A percentile compares a stretch with the other conserved stretches of the same genome.
Evolutionary conservation across 441 rosid genomes (phyloP).

Genomic region (Lepidium campestre): DNA sequence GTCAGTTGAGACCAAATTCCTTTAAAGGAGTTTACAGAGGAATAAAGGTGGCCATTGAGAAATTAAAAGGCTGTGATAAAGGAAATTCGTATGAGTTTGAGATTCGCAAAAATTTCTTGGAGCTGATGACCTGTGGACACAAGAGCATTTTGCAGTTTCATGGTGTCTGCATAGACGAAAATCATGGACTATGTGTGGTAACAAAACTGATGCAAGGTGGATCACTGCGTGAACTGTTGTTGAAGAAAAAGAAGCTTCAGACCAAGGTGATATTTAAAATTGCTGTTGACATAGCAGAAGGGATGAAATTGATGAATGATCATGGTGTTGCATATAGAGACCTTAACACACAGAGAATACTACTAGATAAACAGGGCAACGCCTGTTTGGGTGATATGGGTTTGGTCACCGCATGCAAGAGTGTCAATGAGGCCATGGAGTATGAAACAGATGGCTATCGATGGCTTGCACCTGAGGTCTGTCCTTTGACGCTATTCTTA

Average conservation of each 20-base stretch:
- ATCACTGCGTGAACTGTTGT: constrained; percentile 60
- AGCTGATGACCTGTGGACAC: constrained; percentile 89
- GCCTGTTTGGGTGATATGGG: constrained; percentile 92
- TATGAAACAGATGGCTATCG: constrained; percentile 97
- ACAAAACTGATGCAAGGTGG: constrained; percentile 92
- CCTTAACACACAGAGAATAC: constrained; percentile 76
- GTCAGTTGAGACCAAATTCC: constrained; percentile 56
- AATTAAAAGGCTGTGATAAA: constrained; percentile 90
- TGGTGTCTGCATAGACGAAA: constrained; percentile 85
- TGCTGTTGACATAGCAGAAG: constrained; percentile 76
- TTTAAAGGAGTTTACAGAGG: constrained; percentile 78
- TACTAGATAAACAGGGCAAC: constrained; percentile 75
- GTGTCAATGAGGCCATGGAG: constrained; percentile 74
- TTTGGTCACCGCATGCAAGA: constrained; percentile 76
- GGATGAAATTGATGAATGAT: constrained; percentile 70
- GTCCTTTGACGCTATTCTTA: constrained; percentile 28
- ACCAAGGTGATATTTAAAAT: constrained; percentile 69
- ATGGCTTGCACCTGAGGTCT: constrained; percentile 97
- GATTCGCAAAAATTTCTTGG: constrained; percentile 72
- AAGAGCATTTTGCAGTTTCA: constrained; percentile 66
- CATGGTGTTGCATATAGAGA: constrained; percentile 78
- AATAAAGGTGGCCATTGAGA: constrained; percentile 69
- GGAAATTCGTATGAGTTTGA: constrained; percentile 79
- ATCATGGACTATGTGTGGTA: constrained; percentile 78
- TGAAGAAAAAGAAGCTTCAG: constrained; percentile 75